Evolutionary conservation across 2,329 filamentous ascomycete genomes (phyloP), one percentile per base, ranked within the genome.

Genomic region (Allantophomopsis lycopodina): DNA sequence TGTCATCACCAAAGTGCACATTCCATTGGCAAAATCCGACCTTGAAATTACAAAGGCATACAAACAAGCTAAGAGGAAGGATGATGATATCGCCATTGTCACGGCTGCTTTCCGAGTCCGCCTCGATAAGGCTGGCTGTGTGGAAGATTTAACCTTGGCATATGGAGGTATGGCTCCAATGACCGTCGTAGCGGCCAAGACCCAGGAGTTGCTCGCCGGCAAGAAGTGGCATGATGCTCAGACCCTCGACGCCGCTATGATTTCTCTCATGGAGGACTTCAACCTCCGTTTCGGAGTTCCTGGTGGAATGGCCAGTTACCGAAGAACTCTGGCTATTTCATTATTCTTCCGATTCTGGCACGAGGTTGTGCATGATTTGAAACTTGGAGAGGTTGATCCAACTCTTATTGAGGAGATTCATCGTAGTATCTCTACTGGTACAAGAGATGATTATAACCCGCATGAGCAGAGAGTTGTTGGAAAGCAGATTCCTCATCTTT

Each of bases 311-410:
- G 88, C 89, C 0, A 93, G 85, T 2, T 96, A 95, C 55, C 71
- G 89, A 13, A 91, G 87, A 56, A 83, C 87, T 1, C 64, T 96
- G 8, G 87, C 89, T 0, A 65, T 95, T 39, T 79, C 87, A 2
- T 91, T 96, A 67, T 96, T 95, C 61, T 95, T 95, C 61, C 78
- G 87, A 32, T 96, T 94, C 59, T 95, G 94, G 57, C 83, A 95
- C 53, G 88, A 95, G 47, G 72, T 88, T 0, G 66, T 94, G 36
- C 67, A 73, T 0, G 68, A 69, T 14, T 56, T 91, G 1, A 61
- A 63, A 36, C 56, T 65, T 17, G 56, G 63, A 2, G 63, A 70
- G 14, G 51, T 76, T 34, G 87, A 94, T 52, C 66, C 68, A 33
- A 77, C 93, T 47, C 83, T 81, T 0, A 71, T 91, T 28, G 72